phyloP scores from a whole-genome alignment of 73 alveolate species.

The Stentor coeruleus region DNA sequence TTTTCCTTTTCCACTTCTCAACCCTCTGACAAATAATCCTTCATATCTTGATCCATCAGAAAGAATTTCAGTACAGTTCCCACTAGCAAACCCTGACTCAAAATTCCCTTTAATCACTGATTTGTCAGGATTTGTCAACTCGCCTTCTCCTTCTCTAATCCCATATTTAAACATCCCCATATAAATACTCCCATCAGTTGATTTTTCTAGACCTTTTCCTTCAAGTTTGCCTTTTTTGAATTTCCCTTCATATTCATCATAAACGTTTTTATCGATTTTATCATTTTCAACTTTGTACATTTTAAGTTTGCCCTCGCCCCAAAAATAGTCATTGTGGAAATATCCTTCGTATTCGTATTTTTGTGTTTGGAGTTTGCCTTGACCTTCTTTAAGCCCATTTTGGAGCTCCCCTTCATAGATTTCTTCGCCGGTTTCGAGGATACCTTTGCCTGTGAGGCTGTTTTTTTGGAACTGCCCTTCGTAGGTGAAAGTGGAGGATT shows the following conservation, averaged over 20 bases:
- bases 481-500: not conserved
- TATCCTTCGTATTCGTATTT: not conserved
- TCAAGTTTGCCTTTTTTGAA: not conserved
- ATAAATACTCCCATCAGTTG: slow-evolving; percentile 9
- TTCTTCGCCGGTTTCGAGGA: not conserved
- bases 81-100: not conserved
- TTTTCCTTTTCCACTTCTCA: not conserved
- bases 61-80: not conserved
- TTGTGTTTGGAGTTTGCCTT: not conserved
- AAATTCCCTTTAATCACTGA: not conserved
- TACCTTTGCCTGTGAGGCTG: not conserved
- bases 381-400: not conserved
- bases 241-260: not conserved
- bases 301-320: not conserved
- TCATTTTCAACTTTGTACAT: not conserved
- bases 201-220: slow-evolving; percentile 16
- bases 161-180: not conserved
- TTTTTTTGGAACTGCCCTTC: slow-evolving; percentile 13
- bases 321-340: not conserved
- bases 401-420: not conserved
- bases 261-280: not conserved
- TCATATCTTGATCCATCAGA: not conserved
- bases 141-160: not conserved
- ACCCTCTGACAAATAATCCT: not conserved
- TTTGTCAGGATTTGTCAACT: not conserved